Evolutionary conservation across 2,329 filamentous ascomycete genomes (phyloP), one percentile per base, ranked within the genome.

Genomic region (Diaporthe nobilis): DNA sequence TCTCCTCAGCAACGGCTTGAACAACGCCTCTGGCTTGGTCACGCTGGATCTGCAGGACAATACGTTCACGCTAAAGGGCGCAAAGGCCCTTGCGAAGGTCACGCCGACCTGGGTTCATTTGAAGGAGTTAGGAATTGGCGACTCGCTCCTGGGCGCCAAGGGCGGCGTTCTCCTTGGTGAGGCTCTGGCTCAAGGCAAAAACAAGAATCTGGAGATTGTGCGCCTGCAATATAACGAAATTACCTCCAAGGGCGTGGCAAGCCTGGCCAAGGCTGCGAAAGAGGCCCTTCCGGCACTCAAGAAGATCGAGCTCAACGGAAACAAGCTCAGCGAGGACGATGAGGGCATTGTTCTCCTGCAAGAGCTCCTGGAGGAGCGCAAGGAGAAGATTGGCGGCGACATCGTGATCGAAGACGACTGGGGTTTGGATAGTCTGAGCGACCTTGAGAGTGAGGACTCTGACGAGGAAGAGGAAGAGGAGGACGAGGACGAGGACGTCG

Each of bases 161-260:
- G 97, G 97, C 60, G 92, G 93, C 76, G 85, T 94, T 22, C 87
- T 94, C 76, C 88, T 99, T 20, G 94, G 92, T 22, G 86, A 92
- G 72, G 93, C 95, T 28, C 89, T 99, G 58, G 89, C 89, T 5
- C 89, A 92, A 82, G 95, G 95, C 57, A 90, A 92, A 78, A 98
- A 98, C 84, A 87, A 87, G 81, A 94, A 94, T 82, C 88, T 99
- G 31, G 92, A 98, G 86, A 92, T 92, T 13, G 87, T 99, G 79
- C 91, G 95, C 78, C 86, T 98, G 80, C 95, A 98, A 83, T 98
- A 94, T 88, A 98, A 98, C 86, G 97, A 99, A 79, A 97, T 99
- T 82, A 95, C 94, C 55, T 88, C 92, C 0, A 89, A 92, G 75
- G 94, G 93, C 25, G 85, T 98, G 68, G 92, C 94, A 82, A 90